phyloP scores from a whole-genome alignment of 2,329 filamentous ascomycete genomes.

The Hymenoscyphus occultus region DNA sequence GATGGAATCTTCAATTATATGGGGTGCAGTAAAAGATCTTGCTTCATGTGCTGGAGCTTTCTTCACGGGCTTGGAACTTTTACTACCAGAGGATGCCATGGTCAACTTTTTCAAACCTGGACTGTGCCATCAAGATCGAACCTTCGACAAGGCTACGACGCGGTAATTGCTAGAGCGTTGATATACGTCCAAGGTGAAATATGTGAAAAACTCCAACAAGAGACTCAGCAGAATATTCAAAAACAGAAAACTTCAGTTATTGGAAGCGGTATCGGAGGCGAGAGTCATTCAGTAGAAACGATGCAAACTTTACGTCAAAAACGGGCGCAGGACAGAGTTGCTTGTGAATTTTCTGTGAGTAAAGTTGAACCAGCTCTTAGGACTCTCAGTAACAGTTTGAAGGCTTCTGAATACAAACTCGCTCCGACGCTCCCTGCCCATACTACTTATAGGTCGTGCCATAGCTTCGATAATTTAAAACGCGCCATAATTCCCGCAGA shows the following conservation, averaged over 20 bases:
- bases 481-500: background rate
- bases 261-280: conserved; percentile 6
- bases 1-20: conserved; percentile 6
- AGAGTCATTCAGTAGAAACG: background rate
- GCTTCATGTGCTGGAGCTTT: conserved; percentile 16
- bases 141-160: background rate
- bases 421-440: too few species aligned
- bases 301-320: conserved; percentile 31
- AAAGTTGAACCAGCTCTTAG: background rate
- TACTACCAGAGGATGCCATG: conserved; percentile 17
- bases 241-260: conserved; percentile 8
- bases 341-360: background rate
- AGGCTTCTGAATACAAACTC: background rate
- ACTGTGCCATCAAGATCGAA: background rate
- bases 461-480: too few species aligned
- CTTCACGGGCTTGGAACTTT: conserved; percentile 10
- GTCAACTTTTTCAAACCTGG: conserved; percentile 10
- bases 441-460: too few species aligned
- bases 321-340: conserved; percentile 4
- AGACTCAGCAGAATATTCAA: background rate
- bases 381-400: background rate
- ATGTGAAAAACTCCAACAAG: background rate
- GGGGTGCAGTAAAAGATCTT: conserved; percentile 18
- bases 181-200: conserved; percentile 1
- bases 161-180: background rate